Evolutionary conservation across 345 rosid species (phyloP).

Genomic region (Populus deltoides): DNA sequence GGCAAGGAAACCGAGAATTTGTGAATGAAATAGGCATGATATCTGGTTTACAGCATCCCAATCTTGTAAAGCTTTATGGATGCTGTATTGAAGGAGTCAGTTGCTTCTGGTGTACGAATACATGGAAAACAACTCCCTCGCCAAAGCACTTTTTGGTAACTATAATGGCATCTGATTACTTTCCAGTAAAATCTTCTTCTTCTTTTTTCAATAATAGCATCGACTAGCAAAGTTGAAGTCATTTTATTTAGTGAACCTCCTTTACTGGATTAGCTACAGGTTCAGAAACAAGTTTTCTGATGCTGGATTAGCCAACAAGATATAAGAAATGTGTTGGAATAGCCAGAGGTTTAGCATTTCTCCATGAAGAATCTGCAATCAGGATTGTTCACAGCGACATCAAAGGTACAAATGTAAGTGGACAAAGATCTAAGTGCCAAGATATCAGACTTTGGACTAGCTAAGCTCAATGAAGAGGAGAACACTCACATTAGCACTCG

Average conservation of each 20-base stretch:
- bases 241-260: background rate
- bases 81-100: constrained; percentile 64
- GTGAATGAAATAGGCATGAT: constrained; percentile 66
- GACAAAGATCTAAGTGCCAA: constrained; percentile 51
- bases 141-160: constrained; percentile 58
- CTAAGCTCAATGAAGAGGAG: constrained; percentile 62
- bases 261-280: background rate
- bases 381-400: constrained; percentile 76
- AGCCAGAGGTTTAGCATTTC: constrained; percentile 64
- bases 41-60: constrained; percentile 66
- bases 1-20: constrained; percentile 71
- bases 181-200: background rate
- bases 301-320: constrained; percentile 62
- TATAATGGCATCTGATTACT: background rate
- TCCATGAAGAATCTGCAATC: constrained; percentile 65
- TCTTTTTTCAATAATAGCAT: no score
- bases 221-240: background rate
- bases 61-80: constrained; percentile 66
- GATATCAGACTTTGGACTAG: constrained; percentile 72
- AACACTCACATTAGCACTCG: constrained; percentile 69
- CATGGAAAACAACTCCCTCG: constrained; percentile 67
- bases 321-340: constrained; percentile 61
- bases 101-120: constrained; percentile 58
- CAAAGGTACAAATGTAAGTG: constrained; percentile 60
- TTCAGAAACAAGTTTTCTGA: constrained; percentile 30